Percentiles rank a stretch among this genome's conserved stretches.
phyloP scores from a whole-genome alignment of 2,329 filamentous ascomycete genomes.

The Botrytis byssoidea region DNA sequence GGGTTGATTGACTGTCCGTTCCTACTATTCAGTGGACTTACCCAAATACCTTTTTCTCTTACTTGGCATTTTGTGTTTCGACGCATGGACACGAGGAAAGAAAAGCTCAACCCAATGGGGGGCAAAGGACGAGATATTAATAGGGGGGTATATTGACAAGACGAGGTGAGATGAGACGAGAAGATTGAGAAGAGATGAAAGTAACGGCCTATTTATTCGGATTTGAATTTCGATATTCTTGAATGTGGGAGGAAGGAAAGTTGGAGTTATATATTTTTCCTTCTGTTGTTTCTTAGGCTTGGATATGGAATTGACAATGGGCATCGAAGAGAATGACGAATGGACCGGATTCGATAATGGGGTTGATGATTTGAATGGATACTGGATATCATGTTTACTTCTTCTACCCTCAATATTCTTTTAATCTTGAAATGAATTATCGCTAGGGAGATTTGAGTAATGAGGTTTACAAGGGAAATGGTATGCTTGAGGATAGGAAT shows the following conservation, averaged over 20 bases:
- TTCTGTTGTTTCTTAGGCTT: background rate
- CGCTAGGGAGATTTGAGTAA: background rate
- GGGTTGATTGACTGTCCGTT: background rate
- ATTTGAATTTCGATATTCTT: background rate
- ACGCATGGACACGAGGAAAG: background rate
- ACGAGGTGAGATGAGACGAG: background rate
- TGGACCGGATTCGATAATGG: background rate
- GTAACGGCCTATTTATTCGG: background rate
- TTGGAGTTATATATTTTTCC: background rate
- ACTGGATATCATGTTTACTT: background rate
- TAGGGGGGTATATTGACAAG: background rate
- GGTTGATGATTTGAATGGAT: background rate
- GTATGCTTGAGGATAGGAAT: background rate
- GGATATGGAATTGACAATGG: background rate
- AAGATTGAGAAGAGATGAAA: background rate
- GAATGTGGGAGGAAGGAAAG: background rate
- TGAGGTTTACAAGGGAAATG: background rate
- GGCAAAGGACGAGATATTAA: background rate
- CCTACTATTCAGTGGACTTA: background rate
- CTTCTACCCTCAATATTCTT: background rate
- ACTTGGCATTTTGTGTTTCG: background rate
- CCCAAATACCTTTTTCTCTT: background rate
- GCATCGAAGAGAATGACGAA: background rate
- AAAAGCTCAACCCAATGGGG: background rate
- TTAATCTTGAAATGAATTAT: background rate